Evolutionary conservation across 306 rosid species (phyloP), one percentile per base, ranked within the genome.

Genomic region (Cicer judaicum): DNA sequence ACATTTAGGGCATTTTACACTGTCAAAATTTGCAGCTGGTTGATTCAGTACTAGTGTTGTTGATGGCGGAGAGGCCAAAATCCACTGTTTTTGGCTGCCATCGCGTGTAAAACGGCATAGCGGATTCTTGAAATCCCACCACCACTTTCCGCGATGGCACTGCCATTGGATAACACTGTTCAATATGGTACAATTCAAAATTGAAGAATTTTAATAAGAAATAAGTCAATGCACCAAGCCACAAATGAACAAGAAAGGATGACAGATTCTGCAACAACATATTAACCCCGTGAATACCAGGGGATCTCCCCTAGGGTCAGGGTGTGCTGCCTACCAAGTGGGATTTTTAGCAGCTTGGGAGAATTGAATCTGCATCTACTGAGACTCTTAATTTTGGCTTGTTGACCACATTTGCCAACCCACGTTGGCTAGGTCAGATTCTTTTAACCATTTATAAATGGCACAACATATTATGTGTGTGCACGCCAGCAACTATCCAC

Each of bases 401-500:
- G 6, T 2, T 54, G 61, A 8, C 36, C 36, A 8, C 57, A 52
- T 52, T 52, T 52, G 21, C 57, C 57, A 15, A 52, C 57, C 57
- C 10, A 52, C 4, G n/a, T 52, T 14, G 18, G 34, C 61, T 16
- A 54, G 34, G 61, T 36, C 62, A 44, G 52, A 9, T 14, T 53
- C 68, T 14, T 18, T 9, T 14, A 61, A 29, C 65, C 6, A n/a
- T 60, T 46, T 61, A 62, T 5, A 63, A 42, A 56, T 79, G 63
- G 74, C 55, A 53, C 63, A 38, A 36, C 10, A 56, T 39, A 71
- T 13, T 29, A 14, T n/a, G 16, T 19, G 13, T 8, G 56, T n/a
- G 16, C n/a, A 6, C 4, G 56, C 48, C 69, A 55, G 46, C 71
- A 70, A 70, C 59, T 38, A 61, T 53, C 15, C 12, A 52, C 80